phyloP scores from a whole-genome alignment of 1,139 yeast genomes.

The Blastobotrys illinoisensis region DNA sequence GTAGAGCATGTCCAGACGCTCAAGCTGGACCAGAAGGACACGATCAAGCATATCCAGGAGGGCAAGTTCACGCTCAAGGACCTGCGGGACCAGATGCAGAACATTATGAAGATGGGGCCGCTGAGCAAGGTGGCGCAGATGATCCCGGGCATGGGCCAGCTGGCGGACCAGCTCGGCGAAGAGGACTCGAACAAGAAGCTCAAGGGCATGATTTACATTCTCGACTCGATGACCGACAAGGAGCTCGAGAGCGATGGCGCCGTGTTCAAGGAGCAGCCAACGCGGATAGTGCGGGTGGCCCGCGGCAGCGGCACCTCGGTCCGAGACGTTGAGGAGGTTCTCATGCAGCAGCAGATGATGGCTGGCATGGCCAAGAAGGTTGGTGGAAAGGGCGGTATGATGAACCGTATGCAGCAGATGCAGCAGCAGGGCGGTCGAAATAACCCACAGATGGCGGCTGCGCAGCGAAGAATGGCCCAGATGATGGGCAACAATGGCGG shows the following conservation, averaged over 20 bases:
- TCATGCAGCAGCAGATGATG: constrained; percentile 92
- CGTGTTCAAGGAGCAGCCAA: constrained; percentile 73
- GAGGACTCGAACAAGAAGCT: constrained; percentile 80
- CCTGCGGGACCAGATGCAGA: constrained; percentile 91
- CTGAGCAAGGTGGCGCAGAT: constrained; percentile 86
- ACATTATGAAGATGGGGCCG: constrained; percentile 95
- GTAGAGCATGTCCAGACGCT: constrained; percentile 90
- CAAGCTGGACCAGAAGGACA: constrained; percentile 85
- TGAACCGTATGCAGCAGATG: constrained; percentile 36
- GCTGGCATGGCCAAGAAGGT: constrained; percentile 81
- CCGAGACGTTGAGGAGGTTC: constrained; percentile 87
- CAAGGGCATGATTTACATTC: constrained; percentile 83
- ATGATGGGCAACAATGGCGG: constrained; percentile 33
- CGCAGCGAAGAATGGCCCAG: constrained; percentile 35
- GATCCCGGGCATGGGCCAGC: constrained; percentile 84
- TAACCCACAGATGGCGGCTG: constrained; percentile 34
- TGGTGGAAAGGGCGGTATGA: constrained; percentile 46
- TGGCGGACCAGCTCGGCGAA: constrained; percentile 77
- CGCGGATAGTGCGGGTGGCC: constrained; percentile 84
- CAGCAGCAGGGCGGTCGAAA: constrained; percentile 29
- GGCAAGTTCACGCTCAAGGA: constrained; percentile 92
- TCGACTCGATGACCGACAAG: constrained; percentile 93
- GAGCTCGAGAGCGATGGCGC: constrained; percentile 91
- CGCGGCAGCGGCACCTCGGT: constrained; percentile 95
- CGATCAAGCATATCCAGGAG: constrained; percentile 88